Evolutionary conservation across 768 basidiomycete species (phyloP).

Genomic region (Amanita thiersii): DNA sequence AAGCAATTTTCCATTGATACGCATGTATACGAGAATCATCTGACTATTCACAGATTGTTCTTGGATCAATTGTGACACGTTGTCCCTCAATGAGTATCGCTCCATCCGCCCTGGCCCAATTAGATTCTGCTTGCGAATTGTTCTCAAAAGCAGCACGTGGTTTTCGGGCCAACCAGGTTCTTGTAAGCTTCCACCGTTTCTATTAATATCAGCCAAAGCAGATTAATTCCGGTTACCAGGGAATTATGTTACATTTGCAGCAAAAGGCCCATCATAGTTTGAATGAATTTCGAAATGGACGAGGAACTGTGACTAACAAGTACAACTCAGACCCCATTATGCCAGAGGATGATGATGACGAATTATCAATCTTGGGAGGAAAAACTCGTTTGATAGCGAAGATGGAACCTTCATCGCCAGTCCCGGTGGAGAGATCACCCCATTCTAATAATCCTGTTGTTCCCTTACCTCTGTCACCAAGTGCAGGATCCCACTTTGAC

Average conservation of each 20-base stretch:
- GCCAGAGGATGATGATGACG: slow-evolving; percentile 49
- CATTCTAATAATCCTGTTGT: slow-evolving; percentile 66
- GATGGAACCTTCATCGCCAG: slow-evolving; percentile 50
- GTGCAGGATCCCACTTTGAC: slow-evolving; percentile 42
- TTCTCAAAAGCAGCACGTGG: slow-evolving; percentile 63
- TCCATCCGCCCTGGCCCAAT: slow-evolving; percentile 62
- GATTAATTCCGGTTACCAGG: slow-evolving; percentile 25
- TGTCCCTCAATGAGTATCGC: slow-evolving; percentile 77
- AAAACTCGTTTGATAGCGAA: slow-evolving; percentile 58
- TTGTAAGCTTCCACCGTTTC: slow-evolving; percentile 32
- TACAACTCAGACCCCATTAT: slow-evolving; percentile 30
- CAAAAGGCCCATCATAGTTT: slow-evolving; percentile 59
- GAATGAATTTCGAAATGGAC: slow-evolving; percentile 55
- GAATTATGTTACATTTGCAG: slow-evolving; percentile 56
- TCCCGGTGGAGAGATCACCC: slow-evolving; percentile 56
- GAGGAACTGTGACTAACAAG: slow-evolving; percentile 34
- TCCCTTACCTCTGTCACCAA: slow-evolving; percentile 54
- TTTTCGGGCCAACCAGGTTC: slow-evolving; percentile 56
- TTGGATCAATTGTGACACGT: slow-evolving; percentile 70
- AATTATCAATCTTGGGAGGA: slow-evolving; percentile 55
- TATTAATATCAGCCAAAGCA: slow-evolving; percentile 1
- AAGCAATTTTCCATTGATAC: slow-evolving; percentile 19
- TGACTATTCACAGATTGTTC: slow-evolving; percentile 40
- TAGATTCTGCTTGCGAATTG: slow-evolving; percentile 69
- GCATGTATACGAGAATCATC: slow-evolving; percentile 4